phyloP scores from a whole-genome alignment of 2,329 filamentous ascomycete species.

The Colletotrichum costaricense region DNA sequence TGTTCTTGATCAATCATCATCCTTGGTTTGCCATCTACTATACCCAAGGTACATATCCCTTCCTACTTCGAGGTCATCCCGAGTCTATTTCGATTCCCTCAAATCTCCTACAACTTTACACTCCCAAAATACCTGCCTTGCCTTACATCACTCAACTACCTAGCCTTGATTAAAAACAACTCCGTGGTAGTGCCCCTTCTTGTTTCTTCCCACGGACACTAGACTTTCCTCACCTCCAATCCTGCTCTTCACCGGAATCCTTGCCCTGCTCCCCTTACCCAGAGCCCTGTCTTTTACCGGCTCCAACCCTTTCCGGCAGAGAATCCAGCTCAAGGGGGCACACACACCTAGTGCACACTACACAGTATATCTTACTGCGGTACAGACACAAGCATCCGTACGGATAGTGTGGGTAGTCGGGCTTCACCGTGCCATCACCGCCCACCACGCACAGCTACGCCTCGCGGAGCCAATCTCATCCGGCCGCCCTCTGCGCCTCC shows the following conservation, averaged over 20 bases:
- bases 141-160: not conserved
- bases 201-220: not conserved
- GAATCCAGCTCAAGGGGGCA: not conserved
- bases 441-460: constrained; percentile 22
- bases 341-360: not conserved
- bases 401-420: not conserved
- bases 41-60: not conserved
- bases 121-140: not conserved
- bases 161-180: not conserved
- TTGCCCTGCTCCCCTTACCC: not conserved
- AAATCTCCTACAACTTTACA: not conserved
- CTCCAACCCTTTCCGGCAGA: constrained; percentile 15
- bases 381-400: too few species aligned
- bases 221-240: not conserved
- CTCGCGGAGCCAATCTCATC: constrained; percentile 13
- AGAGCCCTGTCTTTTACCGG: not conserved
- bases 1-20: not conserved
- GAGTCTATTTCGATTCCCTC: not conserved
- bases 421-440: constrained; percentile 14
- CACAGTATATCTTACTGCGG: too few species aligned
- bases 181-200: not conserved
- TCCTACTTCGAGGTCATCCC: not conserved
- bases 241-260: not conserved
- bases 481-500: constrained; percentile 12
- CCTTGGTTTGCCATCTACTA: not conserved